Base-by-base conservation (phyloP, 495 filamentous ascomycete species). In the Xylaria bambusicola region DNA sequence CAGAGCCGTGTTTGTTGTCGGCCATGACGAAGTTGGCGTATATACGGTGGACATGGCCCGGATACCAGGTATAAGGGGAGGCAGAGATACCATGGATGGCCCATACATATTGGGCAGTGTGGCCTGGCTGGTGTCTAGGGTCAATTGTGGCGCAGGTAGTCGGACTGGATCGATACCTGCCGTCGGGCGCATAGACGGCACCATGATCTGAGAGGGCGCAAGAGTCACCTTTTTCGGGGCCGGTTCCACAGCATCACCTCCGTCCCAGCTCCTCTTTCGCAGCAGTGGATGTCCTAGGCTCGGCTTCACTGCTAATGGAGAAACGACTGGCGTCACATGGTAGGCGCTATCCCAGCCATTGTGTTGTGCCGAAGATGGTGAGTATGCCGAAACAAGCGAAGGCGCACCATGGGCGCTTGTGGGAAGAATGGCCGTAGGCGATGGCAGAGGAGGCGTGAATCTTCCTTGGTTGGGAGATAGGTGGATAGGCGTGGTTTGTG, bases 261-360 rank as follows among this genome's bases (percentile, higher is more conserved):
- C 83, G 35, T 96, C 92, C 35, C 82, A 80, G 58, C 83, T 88
- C 55, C 92, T 80, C 75, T 97, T 97, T 57, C 86, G 79, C 35
- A 75, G 60, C 52, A 69, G 61, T 46, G 67, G 45, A 20, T 77
- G 73, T 29, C 76, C 76, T 23, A 77, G 66, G 29, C 77, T 77
- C 5, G 82, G 79, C 58, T 82, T 75, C 31, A 71, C 49, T 15
- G 76, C 72, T n/a, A 84, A 73, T 2, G 86, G 83, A 10, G 87
- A 87, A 3, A 80, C 65, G 2, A 72, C 64, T 23, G 71, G 71
- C 18, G 70, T 71, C 15, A 66, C 59, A 33, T 77, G 66, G 58
- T 80, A 77, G 24, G 70, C 12, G 63, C 57, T 33, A 60, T 72
- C 56, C 78, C 73, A 66, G n/a, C n/a, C 20, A 65, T 47, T 67